phyloP scores from a whole-genome alignment of 2,329 filamentous ascomycete species.

The Chaetomium sp. region DNA sequence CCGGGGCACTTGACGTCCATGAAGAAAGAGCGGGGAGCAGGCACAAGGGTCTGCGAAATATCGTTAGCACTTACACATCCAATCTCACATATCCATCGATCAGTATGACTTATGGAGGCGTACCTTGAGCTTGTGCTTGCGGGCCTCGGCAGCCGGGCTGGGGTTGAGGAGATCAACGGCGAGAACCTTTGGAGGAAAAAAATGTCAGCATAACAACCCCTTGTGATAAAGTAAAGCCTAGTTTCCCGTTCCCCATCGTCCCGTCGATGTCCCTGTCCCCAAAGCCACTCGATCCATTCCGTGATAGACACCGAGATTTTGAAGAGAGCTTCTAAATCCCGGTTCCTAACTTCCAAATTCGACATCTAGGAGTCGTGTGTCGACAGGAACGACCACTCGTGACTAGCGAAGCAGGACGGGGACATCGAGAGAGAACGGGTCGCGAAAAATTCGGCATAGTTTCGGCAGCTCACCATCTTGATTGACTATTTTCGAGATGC shows the following conservation, averaged over 20 bases:
- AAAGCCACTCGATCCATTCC: neutral
- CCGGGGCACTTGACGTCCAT: slow-evolving; percentile 99
- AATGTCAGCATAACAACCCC: slow-evolving; percentile 40
- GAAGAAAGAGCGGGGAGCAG: slow-evolving; percentile 97
- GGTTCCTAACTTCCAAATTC: slow-evolving; percentile 3
- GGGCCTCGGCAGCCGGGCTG: slow-evolving; percentile 91
- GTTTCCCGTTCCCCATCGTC: neutral
- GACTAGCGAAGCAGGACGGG: slow-evolving; percentile 1
- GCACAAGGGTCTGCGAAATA: slow-evolving; percentile 71
- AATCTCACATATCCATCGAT: neutral
- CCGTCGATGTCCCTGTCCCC: slow-evolving; percentile 5
- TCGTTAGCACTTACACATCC: slow-evolving; percentile 12
- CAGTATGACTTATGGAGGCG: slow-evolving; percentile 23
- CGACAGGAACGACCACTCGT: slow-evolving; percentile 6
- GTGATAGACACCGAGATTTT: neutral
- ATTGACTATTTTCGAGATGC: slow-evolving; percentile 43
- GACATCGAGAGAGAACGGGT: slow-evolving; percentile 11
- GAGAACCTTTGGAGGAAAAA: slow-evolving; percentile 69
- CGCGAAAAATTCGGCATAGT: slow-evolving; percentile 17
- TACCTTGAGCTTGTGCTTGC: slow-evolving; percentile 99
- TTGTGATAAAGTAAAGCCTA: neutral
- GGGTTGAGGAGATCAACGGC: slow-evolving; percentile 99
- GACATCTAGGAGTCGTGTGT: neutral
- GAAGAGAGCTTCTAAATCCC: neutral
- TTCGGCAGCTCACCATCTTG: slow-evolving; percentile 59